Conservation (phyloP, 495 filamentous ascomycete genomes). For the Penicillium diatomitis region DNA sequence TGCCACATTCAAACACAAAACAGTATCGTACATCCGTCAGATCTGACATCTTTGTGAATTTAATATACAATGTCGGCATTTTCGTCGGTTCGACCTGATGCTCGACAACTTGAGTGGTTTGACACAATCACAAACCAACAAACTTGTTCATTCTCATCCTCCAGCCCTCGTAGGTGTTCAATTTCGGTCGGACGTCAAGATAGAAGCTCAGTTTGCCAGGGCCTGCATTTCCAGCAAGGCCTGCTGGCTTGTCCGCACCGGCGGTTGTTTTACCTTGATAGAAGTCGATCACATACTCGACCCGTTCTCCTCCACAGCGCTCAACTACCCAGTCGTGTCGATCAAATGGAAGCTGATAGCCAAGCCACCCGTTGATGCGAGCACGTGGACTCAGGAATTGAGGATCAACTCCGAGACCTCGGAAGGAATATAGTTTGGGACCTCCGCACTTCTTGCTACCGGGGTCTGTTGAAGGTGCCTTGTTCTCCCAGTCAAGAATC, state of each 20-base stretch:
- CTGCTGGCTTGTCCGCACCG: conserved; percentile 11
- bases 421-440: conserved; percentile 75
- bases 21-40: conserved; percentile 30
- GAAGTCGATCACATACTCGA: conserved; percentile 98
- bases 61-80: conserved; percentile 25
- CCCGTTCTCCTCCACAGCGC: conserved; percentile 65
- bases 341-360: conserved; percentile 88
- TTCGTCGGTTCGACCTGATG: conserved; percentile 8
- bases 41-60: conserved; percentile 25
- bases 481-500: conserved; percentile 76
- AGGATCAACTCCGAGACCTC: conserved; percentile 53
- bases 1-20: conserved; percentile 3
- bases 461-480: conserved; percentile 38
- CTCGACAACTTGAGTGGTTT: too few species aligned
- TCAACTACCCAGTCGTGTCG: conserved; percentile 97
- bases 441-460: conserved; percentile 63
- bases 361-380: conserved; percentile 67
- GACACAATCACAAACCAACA: conserved; percentile 41
- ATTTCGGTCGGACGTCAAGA: conserved; percentile 87
- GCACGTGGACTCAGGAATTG: conserved; percentile 72
- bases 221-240: conserved; percentile 34
- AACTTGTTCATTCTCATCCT: conserved; percentile 66
- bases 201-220: conserved; percentile 77
- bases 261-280: conserved; percentile 62
- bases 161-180: conserved; percentile 84